Percentiles rank a stretch among this genome's conserved stretches.
These are phyloP conservation scores for Sisymbrium irio DNA, from an alignment of 345 rosid genomes.

Conservation along the genomic window DNA sequence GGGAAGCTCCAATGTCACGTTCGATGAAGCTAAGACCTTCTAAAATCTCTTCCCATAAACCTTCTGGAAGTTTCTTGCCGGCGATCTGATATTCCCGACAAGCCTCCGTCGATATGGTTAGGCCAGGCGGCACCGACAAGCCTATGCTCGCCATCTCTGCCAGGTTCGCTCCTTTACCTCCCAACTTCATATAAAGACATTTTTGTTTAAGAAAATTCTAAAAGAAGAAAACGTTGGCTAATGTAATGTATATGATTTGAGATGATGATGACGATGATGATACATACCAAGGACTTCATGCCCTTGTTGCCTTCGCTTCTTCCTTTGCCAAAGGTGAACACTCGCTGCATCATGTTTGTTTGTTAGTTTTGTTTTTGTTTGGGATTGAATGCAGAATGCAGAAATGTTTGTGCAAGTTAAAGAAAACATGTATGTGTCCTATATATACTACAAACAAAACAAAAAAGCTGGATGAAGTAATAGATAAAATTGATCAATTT, in stretches of 20 bases:
- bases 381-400: neutral
- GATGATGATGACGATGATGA: neutral
- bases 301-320: constrained; percentile 91
- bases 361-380: neutral
- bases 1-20: constrained; percentile 72
- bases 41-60: constrained; percentile 76
- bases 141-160: constrained; percentile 99
- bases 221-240: neutral
- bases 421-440: neutral
- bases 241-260: no score
- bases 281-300: constrained; percentile 92
- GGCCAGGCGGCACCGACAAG: constrained; percentile 89
- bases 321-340: constrained; percentile 84
- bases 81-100: constrained; percentile 69
- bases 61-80: constrained; percentile 63
- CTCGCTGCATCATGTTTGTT: constrained; percentile 54
- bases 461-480: neutral
- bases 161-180: constrained; percentile 95
- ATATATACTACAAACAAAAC: neutral
- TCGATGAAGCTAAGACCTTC: constrained; percentile 57
- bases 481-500: constrained; percentile 1
- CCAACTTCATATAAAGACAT: constrained; percentile 48
- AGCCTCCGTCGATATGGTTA: constrained; percentile 94
- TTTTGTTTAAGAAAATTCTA: neutral
- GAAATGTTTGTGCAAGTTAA: constrained; percentile 20